phyloP scores from a whole-genome alignment of 352 stramenopile species.

The Phytophthora sansomeana region DNA sequence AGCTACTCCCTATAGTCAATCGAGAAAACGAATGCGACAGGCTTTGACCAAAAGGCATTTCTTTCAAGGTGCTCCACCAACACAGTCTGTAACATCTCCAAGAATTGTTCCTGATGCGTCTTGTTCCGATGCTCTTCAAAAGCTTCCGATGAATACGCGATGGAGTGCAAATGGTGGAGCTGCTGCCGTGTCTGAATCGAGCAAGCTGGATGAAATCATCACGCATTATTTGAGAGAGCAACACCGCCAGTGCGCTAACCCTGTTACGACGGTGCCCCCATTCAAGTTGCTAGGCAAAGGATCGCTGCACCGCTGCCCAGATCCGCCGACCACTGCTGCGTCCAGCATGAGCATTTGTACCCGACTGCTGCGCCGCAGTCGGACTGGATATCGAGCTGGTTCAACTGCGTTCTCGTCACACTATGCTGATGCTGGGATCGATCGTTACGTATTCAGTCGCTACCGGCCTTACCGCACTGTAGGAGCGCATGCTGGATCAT shows the following conservation, averaged over 20 bases:
- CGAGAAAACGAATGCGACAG: conserved; percentile 43
- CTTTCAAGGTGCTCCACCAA: conserved; percentile 37
- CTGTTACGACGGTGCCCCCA: conserved; percentile 85
- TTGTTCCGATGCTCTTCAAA: conserved; percentile 40
- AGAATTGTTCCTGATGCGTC: conserved; percentile 20
- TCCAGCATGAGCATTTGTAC: conserved; percentile 74
- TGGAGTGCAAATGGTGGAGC: conserved; percentile 33
- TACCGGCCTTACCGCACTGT: conserved; percentile 77
- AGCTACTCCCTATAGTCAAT: conserved; percentile 31
- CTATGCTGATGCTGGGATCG: conserved; percentile 73
- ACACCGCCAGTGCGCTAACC: conserved; percentile 88
- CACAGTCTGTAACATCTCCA: conserved; percentile 27
- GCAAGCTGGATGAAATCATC: conserved; percentile 85
- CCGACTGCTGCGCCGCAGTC: conserved; percentile 60
- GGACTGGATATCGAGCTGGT: conserved; percentile 55
- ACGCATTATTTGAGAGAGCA: conserved; percentile 89
- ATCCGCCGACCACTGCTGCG: conserved; percentile 52
- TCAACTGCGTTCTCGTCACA: conserved; percentile 54
- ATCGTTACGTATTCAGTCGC: conserved; percentile 81
- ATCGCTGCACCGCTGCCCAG: conserved; percentile 76
- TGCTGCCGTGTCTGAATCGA: conserved; percentile 27
- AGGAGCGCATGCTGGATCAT: conserved; percentile 52
- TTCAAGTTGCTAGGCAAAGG: conserved; percentile 78
- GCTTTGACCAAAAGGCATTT: conserved; percentile 40
- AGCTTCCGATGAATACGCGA: conserved; percentile 45